Base-by-base conservation (phyloP, 371 early-diverging fungal species). In the Conidiobolus incongruus region DNA sequence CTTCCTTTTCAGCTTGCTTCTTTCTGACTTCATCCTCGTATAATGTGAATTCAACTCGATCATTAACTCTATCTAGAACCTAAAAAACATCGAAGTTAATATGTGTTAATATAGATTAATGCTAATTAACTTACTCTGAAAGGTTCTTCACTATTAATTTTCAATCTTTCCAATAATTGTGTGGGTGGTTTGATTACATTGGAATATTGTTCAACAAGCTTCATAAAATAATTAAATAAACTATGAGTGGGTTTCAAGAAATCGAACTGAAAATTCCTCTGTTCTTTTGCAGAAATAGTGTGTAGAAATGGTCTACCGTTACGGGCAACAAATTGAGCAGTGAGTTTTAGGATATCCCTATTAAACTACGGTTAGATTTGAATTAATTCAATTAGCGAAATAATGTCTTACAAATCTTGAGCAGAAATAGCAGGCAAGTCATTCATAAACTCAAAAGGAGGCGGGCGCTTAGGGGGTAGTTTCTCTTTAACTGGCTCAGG, bases 241-340 rank as follows among this genome's bases (percentile, higher is more conserved):
- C 80, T 76, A 62, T 94, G 95, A 23, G 66, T 68, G 12, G 89
- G 87, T 43, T 79, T 69, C 26, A 94, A 58, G 53, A 96, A 96
- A 49, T 90, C 97, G 54, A 96, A 96, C 53, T 94, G 94, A 49
- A 75, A 83, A 66, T 94, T 94, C 35, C 75, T 61, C 10, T 71
- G 62, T 61, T 96, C 95, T 4, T 85, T 68, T 43, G 83, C 79
- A 2, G 72, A 65, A 26, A 95, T 57, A 30, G 65, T 56, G 0
- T 68, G 65, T 68, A 89, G 73, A 52, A 94, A 96, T 38, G 76
- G 65, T 13, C 83, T 71, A 16, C 95, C 97, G 57, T 94, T 93
- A 44, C 84, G 71, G 8, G 95, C 95, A 1, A 82, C 90, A 54
- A 85, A 93, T 50, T 86, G 89, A 11, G 97, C 97, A 8, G 97